Conservation (phyloP, 2,329 filamentous ascomycete genomes). For the Botrytis fabae region DNA sequence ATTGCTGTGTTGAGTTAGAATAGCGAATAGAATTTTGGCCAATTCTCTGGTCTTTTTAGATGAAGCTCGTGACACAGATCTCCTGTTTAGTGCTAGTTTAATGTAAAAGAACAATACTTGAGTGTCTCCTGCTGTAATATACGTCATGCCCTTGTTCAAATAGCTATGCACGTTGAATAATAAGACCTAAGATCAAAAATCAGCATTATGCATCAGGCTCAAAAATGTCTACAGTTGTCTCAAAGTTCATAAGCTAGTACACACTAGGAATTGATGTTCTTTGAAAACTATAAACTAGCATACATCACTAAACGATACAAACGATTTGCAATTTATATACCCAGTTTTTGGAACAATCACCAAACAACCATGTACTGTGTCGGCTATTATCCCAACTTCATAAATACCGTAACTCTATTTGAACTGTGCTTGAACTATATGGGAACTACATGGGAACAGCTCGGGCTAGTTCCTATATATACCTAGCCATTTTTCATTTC, state of each 20-base stretch:
- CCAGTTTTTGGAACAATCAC: background rate
- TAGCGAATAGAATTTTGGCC: background rate
- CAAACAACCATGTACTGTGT: background rate
- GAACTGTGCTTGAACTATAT: background rate
- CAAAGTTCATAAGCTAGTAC: background rate
- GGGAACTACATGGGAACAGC: background rate
- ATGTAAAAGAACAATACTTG: background rate
- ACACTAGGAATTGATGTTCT: background rate
- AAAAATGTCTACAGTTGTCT: background rate
- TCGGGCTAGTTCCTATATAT: background rate
- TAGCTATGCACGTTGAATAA: background rate
- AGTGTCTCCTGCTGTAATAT: background rate
- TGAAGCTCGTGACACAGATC: background rate
- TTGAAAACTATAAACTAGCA: background rate
- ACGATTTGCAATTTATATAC: background rate
- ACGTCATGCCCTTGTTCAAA: background rate
- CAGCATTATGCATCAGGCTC: background rate
- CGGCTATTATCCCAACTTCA: background rate
- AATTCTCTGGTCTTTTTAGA: background rate
- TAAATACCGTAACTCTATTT: background rate
- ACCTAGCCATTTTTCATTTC: no score
- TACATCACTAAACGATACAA: background rate
- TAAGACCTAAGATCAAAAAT: background rate
- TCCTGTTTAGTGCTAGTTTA: background rate
- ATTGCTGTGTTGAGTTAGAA: background rate